Percentiles rank a stretch among this genome's conserved stretches.
Evolutionary conservation across 192 early-diverging fungal species (phyloP).

Genomic region (Umbelopsis ramanniana): DNA sequence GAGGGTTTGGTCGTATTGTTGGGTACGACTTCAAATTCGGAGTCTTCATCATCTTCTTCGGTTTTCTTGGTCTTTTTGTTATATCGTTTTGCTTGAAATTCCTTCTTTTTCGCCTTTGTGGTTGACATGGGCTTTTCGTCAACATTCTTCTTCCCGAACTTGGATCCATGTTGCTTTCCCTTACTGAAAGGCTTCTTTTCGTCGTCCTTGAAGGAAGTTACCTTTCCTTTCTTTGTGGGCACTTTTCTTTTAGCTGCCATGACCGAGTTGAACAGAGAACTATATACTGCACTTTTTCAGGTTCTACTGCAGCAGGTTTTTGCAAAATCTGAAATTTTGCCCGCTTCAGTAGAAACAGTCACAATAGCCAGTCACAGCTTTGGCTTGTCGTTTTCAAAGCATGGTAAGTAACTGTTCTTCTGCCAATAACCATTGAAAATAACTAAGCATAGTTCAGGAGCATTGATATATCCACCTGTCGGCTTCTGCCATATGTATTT

Average conservation of each 20-base stretch:
- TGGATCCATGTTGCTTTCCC: slow-evolving; percentile 8
- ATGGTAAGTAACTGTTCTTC: no score
- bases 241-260: slow-evolving; percentile 19
- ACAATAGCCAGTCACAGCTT: neutral
- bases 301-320: no score
- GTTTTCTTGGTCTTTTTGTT: slow-evolving; percentile 35
- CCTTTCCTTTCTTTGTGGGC: slow-evolving; percentile 6
- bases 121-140: slow-evolving; percentile 27
- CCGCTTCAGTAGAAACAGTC: neutral
- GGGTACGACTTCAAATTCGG: slow-evolving; percentile 46
- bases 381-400: no score
- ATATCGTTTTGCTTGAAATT: slow-evolving; percentile 36
- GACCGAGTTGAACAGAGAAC: neutral
- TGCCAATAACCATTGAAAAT: no score
- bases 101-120: slow-evolving; percentile 31
- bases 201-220: neutral
- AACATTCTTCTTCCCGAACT: slow-evolving; percentile 2
- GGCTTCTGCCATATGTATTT: no score
- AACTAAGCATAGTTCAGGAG: no score
- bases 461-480: no score
- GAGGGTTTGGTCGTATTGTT: neutral
- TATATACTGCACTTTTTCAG: no score
- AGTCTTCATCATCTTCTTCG: slow-evolving; percentile 33
- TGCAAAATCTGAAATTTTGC: slow-evolving; percentile 1
- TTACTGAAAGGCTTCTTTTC: neutral